Percentiles rank a stretch among this genome's conserved stretches.
Conservation (phyloP, 371 early-diverging fungal genomes). For the Mucor velutinosus region DNA sequence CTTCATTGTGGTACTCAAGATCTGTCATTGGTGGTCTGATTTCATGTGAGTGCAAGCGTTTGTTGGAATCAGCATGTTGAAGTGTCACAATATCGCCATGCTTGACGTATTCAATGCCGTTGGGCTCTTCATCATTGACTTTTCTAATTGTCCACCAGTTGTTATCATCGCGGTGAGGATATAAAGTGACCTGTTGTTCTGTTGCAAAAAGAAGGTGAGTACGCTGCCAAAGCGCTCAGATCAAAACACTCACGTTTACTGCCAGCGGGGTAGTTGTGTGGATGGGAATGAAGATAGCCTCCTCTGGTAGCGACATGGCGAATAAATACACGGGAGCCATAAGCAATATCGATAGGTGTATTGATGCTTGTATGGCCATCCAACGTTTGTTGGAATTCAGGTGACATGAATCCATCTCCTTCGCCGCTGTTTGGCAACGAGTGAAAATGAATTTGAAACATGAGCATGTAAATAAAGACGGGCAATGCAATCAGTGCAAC, state of each 20-base stretch:
- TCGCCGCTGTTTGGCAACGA: constrained; percentile 83
- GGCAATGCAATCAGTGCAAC: constrained; percentile 88
- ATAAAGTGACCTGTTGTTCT: constrained; percentile 96
- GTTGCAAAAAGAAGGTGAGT: not conserved
- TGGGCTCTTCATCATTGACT: constrained; percentile 37
- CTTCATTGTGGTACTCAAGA: constrained; percentile 90
- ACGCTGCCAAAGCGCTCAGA: not conserved
- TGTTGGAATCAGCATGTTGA: constrained; percentile 68
- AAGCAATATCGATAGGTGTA: constrained; percentile 70
- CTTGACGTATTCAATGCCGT: constrained; percentile 49
- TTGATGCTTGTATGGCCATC: constrained; percentile 73
- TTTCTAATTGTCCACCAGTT: constrained; percentile 86
- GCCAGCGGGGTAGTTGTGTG: constrained; percentile 80
- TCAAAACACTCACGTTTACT: constrained; percentile 66
- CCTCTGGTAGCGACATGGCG: constrained; percentile 77
- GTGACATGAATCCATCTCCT: constrained; percentile 94
- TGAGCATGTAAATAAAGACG: constrained; percentile 75
- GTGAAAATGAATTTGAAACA: constrained; percentile 92
- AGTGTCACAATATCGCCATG: constrained; percentile 83
- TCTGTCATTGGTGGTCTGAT: constrained; percentile 81
- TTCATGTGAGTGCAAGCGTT: constrained; percentile 62
- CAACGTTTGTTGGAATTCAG: constrained; percentile 91
- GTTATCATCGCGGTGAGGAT: constrained; percentile 89
- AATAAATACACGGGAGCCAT: constrained; percentile 79
- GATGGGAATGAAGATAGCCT: constrained; percentile 92